Percentiles rank a stretch among this genome's conserved stretches.
Conservation (phyloP, 2,329 filamentous ascomycete genomes). For the Camillea tinctor region DNA sequence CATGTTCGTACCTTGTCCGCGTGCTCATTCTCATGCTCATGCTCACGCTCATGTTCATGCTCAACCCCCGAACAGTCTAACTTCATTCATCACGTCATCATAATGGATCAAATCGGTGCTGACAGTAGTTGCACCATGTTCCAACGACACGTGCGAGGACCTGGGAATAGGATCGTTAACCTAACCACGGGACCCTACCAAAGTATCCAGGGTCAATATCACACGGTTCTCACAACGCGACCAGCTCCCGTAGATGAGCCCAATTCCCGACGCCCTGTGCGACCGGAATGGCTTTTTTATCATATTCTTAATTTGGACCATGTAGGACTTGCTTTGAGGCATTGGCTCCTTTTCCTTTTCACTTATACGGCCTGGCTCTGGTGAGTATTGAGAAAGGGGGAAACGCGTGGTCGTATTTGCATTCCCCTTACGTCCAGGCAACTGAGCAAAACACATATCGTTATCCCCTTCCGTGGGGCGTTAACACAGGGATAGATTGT, state of each 20-base stretch:
- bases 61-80: conserved; percentile 4
- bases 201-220: neutral
- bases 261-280: neutral
- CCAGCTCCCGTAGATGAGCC: neutral
- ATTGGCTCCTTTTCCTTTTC: neutral
- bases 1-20: too few species aligned
- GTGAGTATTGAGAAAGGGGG: neutral
- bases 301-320: neutral
- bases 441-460: neutral
- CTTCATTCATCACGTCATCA: neutral
- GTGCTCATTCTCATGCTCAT: too few species aligned
- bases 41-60: neutral
- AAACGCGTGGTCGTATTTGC: neutral
- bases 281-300: neutral
- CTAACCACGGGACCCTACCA: conserved; percentile 4
- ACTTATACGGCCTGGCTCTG: neutral
- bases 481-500: too few species aligned
- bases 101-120: conserved; percentile 9
- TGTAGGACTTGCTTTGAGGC: neutral
- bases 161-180: conserved; percentile 7
- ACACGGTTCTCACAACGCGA: neutral
- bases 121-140: conserved; percentile 4
- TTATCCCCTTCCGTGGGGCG: too few species aligned
- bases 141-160: conserved; percentile 9
- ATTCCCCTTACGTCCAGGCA: neutral